A percentile compares a stretch with the other conserved stretches of the same genome.
These are phyloP conservation scores for Theileria annulata DNA, from an alignment of 169 alveolate species.

Conservation along the genomic window DNA sequence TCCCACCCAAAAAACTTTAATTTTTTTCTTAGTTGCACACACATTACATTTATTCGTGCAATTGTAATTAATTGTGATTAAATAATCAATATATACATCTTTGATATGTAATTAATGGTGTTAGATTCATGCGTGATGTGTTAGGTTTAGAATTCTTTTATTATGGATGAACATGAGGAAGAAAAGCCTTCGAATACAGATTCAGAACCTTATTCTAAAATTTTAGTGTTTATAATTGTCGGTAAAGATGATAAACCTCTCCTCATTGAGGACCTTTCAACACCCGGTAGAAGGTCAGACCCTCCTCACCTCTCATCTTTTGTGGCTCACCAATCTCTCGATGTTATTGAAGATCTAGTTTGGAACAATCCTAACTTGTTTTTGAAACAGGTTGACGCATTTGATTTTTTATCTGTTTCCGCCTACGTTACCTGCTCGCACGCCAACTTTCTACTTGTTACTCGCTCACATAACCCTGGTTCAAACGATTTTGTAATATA, in stretches of 20 bases:
- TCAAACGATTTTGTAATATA: slow-evolving; percentile 19
- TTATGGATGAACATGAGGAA: slow-evolving; percentile 27
- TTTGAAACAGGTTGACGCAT: slow-evolving; percentile 82
- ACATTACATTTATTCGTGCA: neutral
- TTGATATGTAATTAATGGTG: neutral
- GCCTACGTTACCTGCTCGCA: slow-evolving; percentile 87
- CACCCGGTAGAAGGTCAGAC: slow-evolving; percentile 83
- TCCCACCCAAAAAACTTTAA: slow-evolving; percentile 47
- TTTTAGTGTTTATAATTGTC: slow-evolving; percentile 81
- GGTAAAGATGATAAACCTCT: slow-evolving; percentile 88
- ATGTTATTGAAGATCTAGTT: slow-evolving; percentile 82
- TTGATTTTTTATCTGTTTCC: slow-evolving; percentile 82
- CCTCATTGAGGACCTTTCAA: slow-evolving; percentile 82
- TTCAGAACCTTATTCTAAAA: slow-evolving; percentile 45
- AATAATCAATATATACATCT: no score
- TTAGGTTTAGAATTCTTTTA: neutral
- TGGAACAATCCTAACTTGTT: slow-evolving; percentile 75
- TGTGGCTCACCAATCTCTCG: slow-evolving; percentile 86
- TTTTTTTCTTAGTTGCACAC: neutral
- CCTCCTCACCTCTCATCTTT: slow-evolving; percentile 86
- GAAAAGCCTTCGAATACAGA: slow-evolving; percentile 6
- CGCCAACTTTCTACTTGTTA: slow-evolving; percentile 77
- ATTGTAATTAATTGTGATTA: neutral
- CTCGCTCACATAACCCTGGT: slow-evolving; percentile 66
- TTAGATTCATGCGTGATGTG: neutral